Evolutionary conservation across 306 rosid genomes (phyloP).

Genomic region (Prunus dulcis): DNA sequence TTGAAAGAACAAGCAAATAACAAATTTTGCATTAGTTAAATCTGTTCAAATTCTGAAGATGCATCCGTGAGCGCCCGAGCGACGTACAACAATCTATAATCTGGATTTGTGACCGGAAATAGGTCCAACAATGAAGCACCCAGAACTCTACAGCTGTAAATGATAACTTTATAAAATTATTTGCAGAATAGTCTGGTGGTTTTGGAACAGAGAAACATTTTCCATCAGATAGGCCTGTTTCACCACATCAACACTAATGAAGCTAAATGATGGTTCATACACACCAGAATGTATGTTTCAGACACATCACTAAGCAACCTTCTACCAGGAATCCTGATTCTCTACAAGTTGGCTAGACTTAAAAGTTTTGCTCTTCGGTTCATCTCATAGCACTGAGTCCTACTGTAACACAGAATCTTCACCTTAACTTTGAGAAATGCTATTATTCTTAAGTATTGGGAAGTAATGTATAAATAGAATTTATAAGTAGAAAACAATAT

Average conservation of each 20-base stretch:
- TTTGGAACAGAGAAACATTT: not conserved
- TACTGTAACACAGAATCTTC: not conserved
- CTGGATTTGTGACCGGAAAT: not conserved
- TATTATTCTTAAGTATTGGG: not conserved
- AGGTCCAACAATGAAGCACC: not conserved
- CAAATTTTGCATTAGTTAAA: not conserved
- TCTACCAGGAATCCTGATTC: not conserved
- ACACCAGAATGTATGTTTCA: not conserved
- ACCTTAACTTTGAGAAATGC: not conserved
- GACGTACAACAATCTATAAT: not conserved
- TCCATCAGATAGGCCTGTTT: not conserved
- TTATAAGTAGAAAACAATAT: not conserved
- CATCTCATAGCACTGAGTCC: not conserved
- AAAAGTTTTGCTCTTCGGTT: not conserved
- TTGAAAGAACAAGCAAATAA: not conserved
- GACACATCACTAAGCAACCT: constrained; percentile 5
- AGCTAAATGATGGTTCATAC: not conserved
- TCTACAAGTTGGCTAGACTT: not conserved
- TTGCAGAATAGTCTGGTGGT: not conserved
- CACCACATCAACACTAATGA: not conserved
- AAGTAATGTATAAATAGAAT: not conserved
- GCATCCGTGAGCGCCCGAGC: not conserved
- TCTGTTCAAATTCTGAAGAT: not conserved
- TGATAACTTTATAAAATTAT: not conserved
- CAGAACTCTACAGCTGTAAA: not conserved